phyloP scores from a whole-genome alignment of 805 yeast species.

The Candida maesae region DNA sequence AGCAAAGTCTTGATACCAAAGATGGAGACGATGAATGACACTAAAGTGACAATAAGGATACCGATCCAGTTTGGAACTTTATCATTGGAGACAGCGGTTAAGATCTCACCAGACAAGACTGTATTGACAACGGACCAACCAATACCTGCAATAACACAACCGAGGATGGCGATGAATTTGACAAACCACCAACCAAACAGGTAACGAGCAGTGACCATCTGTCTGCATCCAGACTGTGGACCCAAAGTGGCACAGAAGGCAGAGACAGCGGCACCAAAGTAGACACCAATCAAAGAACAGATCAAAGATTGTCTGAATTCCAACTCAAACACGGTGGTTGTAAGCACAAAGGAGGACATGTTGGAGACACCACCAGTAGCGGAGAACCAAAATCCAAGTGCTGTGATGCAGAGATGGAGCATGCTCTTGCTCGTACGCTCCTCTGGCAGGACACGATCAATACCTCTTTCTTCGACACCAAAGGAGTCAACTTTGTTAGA shows the following conservation, averaged over 20 bases:
- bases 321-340: slow-evolving; percentile 66
- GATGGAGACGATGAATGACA: slow-evolving; percentile 63
- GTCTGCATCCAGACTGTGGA: slow-evolving; percentile 85
- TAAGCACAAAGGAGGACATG: slow-evolving; percentile 77
- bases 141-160: slow-evolving; percentile 63
- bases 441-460: slow-evolving; percentile 66
- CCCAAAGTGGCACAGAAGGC: slow-evolving; percentile 86
- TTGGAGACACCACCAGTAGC: slow-evolving; percentile 86
- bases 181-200: slow-evolving; percentile 87
- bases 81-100: slow-evolving; percentile 59
- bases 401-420: slow-evolving; percentile 34
- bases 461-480: slow-evolving; percentile 76
- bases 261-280: slow-evolving; percentile 70
- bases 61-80: slow-evolving; percentile 71
- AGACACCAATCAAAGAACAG: slow-evolving; percentile 61
- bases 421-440: slow-evolving; percentile 40
- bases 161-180: slow-evolving; percentile 65
- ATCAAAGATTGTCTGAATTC: slow-evolving; percentile 62
- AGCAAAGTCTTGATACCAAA: slow-evolving; percentile 74
- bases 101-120: slow-evolving; percentile 83
- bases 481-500: slow-evolving; percentile 47
- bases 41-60: slow-evolving; percentile 60
- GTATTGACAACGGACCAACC: slow-evolving; percentile 90
- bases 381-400: slow-evolving; percentile 75
- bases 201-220: slow-evolving; percentile 79